A percentile compares a stretch with the other conserved stretches of the same genome.
Conservation (phyloP, 2,329 filamentous ascomycete genomes). For the Penicillium sp. region DNA sequence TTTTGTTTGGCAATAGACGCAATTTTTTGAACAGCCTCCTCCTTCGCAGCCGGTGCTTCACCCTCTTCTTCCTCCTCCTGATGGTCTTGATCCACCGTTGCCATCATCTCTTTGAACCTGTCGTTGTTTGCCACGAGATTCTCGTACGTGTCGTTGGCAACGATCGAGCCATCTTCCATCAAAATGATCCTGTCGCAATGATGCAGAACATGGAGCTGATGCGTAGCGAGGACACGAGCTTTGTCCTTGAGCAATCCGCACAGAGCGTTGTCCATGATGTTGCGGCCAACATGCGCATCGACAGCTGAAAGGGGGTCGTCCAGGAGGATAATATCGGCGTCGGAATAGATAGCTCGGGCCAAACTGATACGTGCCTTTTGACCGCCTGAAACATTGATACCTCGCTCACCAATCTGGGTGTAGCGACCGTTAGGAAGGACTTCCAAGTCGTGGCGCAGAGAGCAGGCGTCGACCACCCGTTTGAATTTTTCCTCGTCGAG, state of each 20-base stretch:
- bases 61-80: constrained; percentile 41
- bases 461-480: constrained; percentile 18
- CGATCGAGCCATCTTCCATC: constrained; percentile 77
- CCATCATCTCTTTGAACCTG: constrained; percentile 75
- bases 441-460: constrained; percentile 16
- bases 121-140: constrained; percentile 72
- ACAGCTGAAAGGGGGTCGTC: constrained; percentile 54
- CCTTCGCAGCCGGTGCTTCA: constrained; percentile 35
- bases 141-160: constrained; percentile 79
- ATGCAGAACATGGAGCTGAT: constrained; percentile 83
- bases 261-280: constrained; percentile 84
- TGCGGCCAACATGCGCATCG: constrained; percentile 52
- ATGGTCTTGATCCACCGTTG: constrained; percentile 50
- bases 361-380: constrained; percentile 59
- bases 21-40: constrained; percentile 29
- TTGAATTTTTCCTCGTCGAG: constrained; percentile 22
- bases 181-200: constrained; percentile 84
- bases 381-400: constrained; percentile 45
- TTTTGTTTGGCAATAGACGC: constrained; percentile 44
- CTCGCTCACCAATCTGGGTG: constrained; percentile 45
- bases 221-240: constrained; percentile 79
- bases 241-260: constrained; percentile 78
- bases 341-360: constrained; percentile 64
- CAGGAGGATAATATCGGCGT: constrained; percentile 57
- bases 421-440: constrained; percentile 34